Base-by-base conservation (phyloP, 805 yeast genomes). In the Tanozyma kutaoensis region DNA sequence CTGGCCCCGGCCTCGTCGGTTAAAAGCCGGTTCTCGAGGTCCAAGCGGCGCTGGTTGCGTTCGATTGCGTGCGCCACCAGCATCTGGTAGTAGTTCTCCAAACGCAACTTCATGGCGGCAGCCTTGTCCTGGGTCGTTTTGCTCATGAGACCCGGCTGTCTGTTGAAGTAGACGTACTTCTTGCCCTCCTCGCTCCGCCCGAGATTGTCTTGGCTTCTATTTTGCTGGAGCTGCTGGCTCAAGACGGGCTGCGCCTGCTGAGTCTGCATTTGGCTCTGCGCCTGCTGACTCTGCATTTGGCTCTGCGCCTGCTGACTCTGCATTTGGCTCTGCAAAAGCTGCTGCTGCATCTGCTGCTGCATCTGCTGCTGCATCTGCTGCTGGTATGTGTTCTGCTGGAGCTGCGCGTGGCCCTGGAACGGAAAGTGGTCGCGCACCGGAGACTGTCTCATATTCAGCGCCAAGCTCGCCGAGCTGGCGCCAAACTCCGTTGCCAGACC, bases 61-160 rank as follows among this genome's bases (percentile, higher is more conserved):
- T 91, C 98, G 34, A 91, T 85, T 0, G 98, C 97, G 48, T 85
- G 93, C 29, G 72, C 69, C 16, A 86, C 93, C 12, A 86, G 73
- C 48, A 80, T 72, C 37, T 82, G 82, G 53, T 84, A 85, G 46
- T 72, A 81, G 45, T 82, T 82, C 46, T 85, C 95, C 26, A 85
- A 58, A 38, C 76, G 75, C 34, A 85, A 61, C 50, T 82, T 84
- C 24, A 81, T 73, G 2, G 88, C 81, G 0, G 93, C 74, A 0
- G 95, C 84, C 40, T 72, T 74, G 41, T 85, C 95, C 41, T 79
- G 93, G 0, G 91, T 65, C 5, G 64, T 43, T 38, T 77, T 74
- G n/a, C 79, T 67, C 40, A 84, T 63, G 41, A 67, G 55, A 36
- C 78, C 85, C 1, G 95, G 95, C 41, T 79, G 84, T 31, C 95